Evolutionary conservation across 228 moss, liverwort and hornwort genomes (phyloP), one percentile per base, ranked within the genome.

Genomic region (Sphagnum magellanicum): DNA sequence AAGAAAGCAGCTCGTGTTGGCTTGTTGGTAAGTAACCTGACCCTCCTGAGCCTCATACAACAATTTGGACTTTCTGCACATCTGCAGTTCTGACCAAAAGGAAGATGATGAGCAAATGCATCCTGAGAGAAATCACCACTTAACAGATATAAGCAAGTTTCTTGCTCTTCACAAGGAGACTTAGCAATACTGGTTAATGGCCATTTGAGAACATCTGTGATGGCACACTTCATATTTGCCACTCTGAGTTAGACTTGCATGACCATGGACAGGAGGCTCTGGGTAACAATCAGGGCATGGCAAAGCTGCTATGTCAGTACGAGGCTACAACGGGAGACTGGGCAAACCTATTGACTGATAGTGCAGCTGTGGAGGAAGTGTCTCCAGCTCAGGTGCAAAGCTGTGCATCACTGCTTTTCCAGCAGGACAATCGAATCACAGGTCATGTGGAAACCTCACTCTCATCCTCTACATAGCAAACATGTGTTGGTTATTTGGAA

Each of bases 281-380:
- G 64, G 79, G 79, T 60, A 79, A 68, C 75, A 79, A 79, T 47
- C 50, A 64, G 32, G 53, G 63, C 17, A 79, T 79, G 79, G 79
- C 79, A 49, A 79, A 65, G 59, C 74, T 79, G 49, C 75, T 79
- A 6, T 79, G 74, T 51, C 13, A 14, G n/a, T 79, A 74, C 47
- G 74, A 71, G 58, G 79, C 74, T 66, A 75, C 71, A 6, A 79
- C 79, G 32, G 61, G 72, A 46, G 53, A 65, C 8, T 79, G 79
- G 79, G 66, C 61, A 10, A 75, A 68, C 63, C 67, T 79, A 8
- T 53, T 79, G 9, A 68, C 74, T 52, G 79, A 75, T 52, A 75
- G 74, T 59, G 79, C 71, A 14, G 51, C 74, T 8, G 48, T 79
- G 15, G 75, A 75, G 65, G 48, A 48, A 15, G 79, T 79, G 14